phyloP scores from a whole-genome alignment of 2,329 filamentous ascomycete species.

The Plenodomus tracheiphilus region DNA sequence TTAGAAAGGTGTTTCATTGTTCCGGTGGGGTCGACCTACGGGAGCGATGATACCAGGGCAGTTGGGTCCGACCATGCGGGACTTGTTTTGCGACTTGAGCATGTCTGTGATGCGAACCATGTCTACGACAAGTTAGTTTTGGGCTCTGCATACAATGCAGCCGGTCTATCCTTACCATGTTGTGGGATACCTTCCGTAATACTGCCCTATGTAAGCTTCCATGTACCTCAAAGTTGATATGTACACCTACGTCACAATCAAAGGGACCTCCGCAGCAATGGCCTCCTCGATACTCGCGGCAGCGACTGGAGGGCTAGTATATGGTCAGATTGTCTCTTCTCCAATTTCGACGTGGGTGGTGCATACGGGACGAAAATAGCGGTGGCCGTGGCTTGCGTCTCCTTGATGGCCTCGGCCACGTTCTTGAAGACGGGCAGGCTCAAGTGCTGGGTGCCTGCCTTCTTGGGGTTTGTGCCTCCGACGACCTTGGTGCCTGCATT shows the following conservation, averaged over 20 bases:
- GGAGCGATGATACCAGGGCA: conserved; percentile 95
- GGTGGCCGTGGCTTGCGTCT: conserved; percentile 87
- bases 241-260: conserved; percentile 76
- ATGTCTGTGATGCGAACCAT: conserved; percentile 99
- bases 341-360: conserved; percentile 2
- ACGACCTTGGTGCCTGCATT: conserved; percentile 87
- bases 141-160: not conserved
- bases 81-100: conserved; percentile 96
- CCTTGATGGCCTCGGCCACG: conserved; percentile 84
- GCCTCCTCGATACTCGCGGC: conserved; percentile 97
- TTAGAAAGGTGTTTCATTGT: conserved; percentile 15
- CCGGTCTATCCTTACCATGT: conserved; percentile 68
- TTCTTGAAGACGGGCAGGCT: conserved; percentile 90
- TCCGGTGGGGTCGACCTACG: conserved; percentile 44
- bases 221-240: conserved; percentile 7
- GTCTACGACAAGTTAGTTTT: conserved; percentile 58
- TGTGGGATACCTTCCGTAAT: conserved; percentile 98
- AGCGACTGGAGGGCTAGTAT: conserved; percentile 77
- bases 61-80: conserved; percentile 93
- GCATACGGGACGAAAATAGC: conserved; percentile 93
- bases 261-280: conserved; percentile 85
- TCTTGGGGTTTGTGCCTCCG: conserved; percentile 98
- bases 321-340: conserved; percentile 31
- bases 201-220: conserved; percentile 46
- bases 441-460: conserved; percentile 88